phyloP scores from a whole-genome alignment of 2,329 filamentous ascomycete species.

The Delphinella strobiligena region DNA sequence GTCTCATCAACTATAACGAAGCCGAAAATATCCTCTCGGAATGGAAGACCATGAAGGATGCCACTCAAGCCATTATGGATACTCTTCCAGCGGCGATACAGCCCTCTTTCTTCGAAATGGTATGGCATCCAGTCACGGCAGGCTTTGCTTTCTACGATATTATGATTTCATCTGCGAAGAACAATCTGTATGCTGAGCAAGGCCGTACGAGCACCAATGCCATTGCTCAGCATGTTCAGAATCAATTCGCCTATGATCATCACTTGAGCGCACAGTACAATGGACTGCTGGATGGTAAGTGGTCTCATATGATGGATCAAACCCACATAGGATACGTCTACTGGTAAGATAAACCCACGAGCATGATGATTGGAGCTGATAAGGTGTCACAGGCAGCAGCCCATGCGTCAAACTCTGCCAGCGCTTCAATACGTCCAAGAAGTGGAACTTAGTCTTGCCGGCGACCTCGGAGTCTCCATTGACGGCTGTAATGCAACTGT shows the following conservation, averaged over 20 bases:
- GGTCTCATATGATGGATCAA: conserved; percentile 50
- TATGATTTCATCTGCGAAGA: conserved; percentile 38
- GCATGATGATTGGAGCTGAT: conserved; percentile 29
- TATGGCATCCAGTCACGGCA: conserved; percentile 48
- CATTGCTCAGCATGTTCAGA: conserved; percentile 40
- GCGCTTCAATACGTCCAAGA: conserved; percentile 49
- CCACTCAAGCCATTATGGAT: conserved; percentile 46
- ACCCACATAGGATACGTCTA: conserved; percentile 29
- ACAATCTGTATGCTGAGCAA: conserved; percentile 44
- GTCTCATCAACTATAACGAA: conserved; percentile 52
- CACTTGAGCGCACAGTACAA: conserved; percentile 47
- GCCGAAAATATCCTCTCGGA: conserved; percentile 44
- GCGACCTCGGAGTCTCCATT: conserved; percentile 50
- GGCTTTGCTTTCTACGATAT: conserved; percentile 46
- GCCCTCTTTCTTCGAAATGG: conserved; percentile 51
- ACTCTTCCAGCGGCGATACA: conserved; percentile 37
- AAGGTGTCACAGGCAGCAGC: conserved; percentile 40
- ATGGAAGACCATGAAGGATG: conserved; percentile 41
- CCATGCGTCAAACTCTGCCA: conserved; percentile 57
- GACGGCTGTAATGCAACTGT: conserved; percentile 56
- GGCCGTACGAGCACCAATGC: conserved; percentile 45
- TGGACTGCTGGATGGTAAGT: conserved; percentile 47
- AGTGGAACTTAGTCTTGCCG: conserved; percentile 45
- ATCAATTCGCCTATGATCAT: conserved; percentile 45
- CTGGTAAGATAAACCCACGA: conserved; percentile 21